These are phyloP conservation scores for Tuber umbilicatum DNA, from an alignment of 495 filamentous ascomycete genomes.

Conservation along the genomic window DNA sequence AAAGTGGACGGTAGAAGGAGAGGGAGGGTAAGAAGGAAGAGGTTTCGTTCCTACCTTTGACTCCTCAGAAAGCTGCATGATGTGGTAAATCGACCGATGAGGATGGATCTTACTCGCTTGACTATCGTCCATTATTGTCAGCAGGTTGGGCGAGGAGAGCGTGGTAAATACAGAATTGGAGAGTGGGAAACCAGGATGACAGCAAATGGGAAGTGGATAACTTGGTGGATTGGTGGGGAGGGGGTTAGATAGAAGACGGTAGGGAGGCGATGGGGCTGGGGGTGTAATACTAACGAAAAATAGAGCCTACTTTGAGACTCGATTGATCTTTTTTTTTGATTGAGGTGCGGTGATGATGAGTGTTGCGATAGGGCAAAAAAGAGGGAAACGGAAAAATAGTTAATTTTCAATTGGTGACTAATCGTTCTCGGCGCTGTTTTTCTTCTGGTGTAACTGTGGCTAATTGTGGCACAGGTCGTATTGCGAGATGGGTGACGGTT, in stretches of 20 bases:
- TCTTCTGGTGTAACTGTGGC: neutral
- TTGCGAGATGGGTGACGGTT: neutral
- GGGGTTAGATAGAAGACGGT: slow-evolving; percentile 14
- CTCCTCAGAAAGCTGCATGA: slow-evolving; percentile 92
- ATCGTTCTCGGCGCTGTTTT: neutral
- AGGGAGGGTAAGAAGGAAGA: neutral
- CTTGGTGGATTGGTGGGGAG: neutral
- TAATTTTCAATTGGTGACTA: slow-evolving; percentile 1
- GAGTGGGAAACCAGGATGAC: slow-evolving; percentile 14
- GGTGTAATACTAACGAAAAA: slow-evolving; percentile 1
- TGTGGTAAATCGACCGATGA: slow-evolving; percentile 41
- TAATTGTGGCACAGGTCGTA: neutral
- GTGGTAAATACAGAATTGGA: slow-evolving; percentile 3
- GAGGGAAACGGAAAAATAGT: slow-evolving; percentile 8
- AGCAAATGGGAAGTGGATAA: slow-evolving; percentile 8
- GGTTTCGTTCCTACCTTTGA: slow-evolving; percentile 73
- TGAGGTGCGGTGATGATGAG: slow-evolving; percentile 23
- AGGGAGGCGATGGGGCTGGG: slow-evolving; percentile 24
- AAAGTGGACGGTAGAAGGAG: neutral
- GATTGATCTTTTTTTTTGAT: slow-evolving; percentile 16
- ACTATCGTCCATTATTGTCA: slow-evolving; percentile 31
- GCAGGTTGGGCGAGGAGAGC: slow-evolving; percentile 14
- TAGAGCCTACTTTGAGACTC: slow-evolving; percentile 21
- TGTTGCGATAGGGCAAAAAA: slow-evolving; percentile 17
- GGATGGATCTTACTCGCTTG: slow-evolving; percentile 19